These are phyloP conservation scores for Adansonia rubrostipa DNA, from an alignment of 441 rosid genomes.

Conservation along the genomic window DNA sequence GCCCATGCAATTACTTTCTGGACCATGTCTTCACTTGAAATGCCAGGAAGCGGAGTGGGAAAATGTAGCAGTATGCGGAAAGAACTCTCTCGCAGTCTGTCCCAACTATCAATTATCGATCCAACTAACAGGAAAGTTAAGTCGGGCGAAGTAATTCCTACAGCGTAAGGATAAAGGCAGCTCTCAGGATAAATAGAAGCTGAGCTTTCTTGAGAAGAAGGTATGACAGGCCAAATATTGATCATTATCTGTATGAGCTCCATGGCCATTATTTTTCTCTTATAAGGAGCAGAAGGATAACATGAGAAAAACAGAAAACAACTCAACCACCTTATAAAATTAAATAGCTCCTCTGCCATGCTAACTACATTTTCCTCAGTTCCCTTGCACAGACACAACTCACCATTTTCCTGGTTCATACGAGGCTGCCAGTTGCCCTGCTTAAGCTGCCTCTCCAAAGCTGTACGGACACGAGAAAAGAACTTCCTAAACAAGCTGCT, in stretches of 20 bases:
- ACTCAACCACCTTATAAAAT: conserved; percentile 92
- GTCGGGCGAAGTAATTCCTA: conserved; percentile 73
- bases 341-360: conserved; percentile 77
- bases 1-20: conserved; percentile 79
- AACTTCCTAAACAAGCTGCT: conserved; percentile 89
- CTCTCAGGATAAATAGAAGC: conserved; percentile 47
- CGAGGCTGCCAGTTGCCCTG: conserved; percentile 71
- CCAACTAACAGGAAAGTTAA: conserved; percentile 81
- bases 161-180: conserved; percentile 66
- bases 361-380: conserved; percentile 43
- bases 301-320: conserved; percentile 84
- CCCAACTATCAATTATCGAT: conserved; percentile 98
- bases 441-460: conserved; percentile 90
- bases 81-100: conserved; percentile 85
- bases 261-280: conserved; percentile 95
- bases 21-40: conserved; percentile 74
- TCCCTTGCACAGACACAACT: conserved; percentile 34
- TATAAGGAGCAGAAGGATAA: conserved; percentile 98
- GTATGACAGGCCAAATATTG: conserved; percentile 78
- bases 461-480: conserved; percentile 87
- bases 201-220: conserved; percentile 46
- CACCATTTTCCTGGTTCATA: conserved; percentile 32
- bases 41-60: conserved; percentile 94
- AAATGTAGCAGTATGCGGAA: conserved; percentile 84
- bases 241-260: conserved; percentile 86